These are phyloP conservation scores for Fusarium poae DNA, from an alignment of 2,329 filamentous ascomycete species.

Conservation along the genomic window DNA sequence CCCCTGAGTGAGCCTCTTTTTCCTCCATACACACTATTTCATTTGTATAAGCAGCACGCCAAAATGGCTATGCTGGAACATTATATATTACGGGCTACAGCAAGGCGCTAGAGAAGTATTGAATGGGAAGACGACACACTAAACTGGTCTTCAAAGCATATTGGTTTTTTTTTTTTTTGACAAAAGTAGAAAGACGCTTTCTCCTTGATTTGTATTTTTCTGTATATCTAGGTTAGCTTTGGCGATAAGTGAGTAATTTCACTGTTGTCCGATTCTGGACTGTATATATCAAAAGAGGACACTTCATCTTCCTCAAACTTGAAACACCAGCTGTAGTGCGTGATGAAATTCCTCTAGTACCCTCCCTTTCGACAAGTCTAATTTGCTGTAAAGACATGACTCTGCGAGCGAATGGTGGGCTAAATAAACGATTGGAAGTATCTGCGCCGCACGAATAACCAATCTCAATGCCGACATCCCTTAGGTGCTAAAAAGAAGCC, in stretches of 20 bases:
- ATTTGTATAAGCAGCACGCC: constrained; percentile 36
- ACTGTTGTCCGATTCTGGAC: constrained; percentile 28
- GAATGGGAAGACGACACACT: constrained; percentile 23
- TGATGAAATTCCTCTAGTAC: constrained; percentile 16
- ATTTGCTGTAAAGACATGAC: constrained; percentile 41
- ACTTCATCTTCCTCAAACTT: constrained; percentile 26
- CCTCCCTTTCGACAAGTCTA: constrained; percentile 25
- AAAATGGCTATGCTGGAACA: constrained; percentile 37
- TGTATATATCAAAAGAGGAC: constrained; percentile 30
- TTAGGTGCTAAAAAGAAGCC: constrained; percentile 50
- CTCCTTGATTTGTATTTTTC: constrained; percentile 7
- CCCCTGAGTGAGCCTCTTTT: constrained; percentile 20
- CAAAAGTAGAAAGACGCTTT: constrained; percentile 23
- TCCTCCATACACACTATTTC: constrained; percentile 24
- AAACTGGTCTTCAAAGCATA: constrained; percentile 28
- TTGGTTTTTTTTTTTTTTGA: constrained; percentile 41
- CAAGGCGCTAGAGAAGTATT: constrained; percentile 44
- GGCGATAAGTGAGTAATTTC: constrained; percentile 24
- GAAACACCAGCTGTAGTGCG: constrained; percentile 13
- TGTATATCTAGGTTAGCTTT: constrained; percentile 14
- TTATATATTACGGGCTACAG: constrained; percentile 40
- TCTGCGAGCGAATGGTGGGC: constrained; percentile 44
- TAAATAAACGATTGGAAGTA: constrained; percentile 46
- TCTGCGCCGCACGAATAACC: constrained; percentile 51
- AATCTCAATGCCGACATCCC: constrained; percentile 51